Evolutionary conservation across 2,329 filamentous ascomycete species (phyloP), one percentile per base, ranked within the genome.

Genomic region (Fusarium secorum): DNA sequence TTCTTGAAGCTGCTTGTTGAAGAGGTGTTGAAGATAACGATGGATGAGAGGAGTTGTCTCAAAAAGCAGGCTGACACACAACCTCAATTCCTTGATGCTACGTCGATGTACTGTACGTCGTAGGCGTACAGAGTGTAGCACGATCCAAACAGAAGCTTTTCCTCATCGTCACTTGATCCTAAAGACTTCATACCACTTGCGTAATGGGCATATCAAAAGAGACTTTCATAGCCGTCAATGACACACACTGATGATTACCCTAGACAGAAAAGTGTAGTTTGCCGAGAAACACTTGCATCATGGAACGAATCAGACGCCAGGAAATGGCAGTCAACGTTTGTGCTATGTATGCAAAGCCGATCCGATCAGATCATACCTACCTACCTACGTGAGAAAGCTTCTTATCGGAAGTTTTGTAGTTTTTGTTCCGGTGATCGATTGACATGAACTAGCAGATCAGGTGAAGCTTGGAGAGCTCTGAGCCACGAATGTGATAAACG

Each of bases 241-340:
- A 65, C 68, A 64, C 55, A 24, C 30, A 44, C 44, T 55, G 60
- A 61, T 35, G 55, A 60, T 49, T 71, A 71, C 68, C 68, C 64
- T 71, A 55, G 68, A 71, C 13, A 24, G 28, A 44, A 45, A 51
- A 26, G 38, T 44, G 36, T 44, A 33, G 44, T 56, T 36, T 61
- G 53, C 46, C 32, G 26, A 45, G 36, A 41, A 28, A 55, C 38
- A 46, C 45, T 48, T 59, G 35, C 53, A 66, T 70, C 56, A 54
- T 24, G 45, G 51, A n/a, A 52, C 68, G 68, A 72, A 71, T 68
- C 36, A 71, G 17, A 39, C 0, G 18, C n/a, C 28, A 65, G 24
- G 14, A 41, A 39, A 17, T 35, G 22, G 18, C 35, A 32, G 18
- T 66, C 60, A 71, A 52, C 59, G 44, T 62, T 69, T 69, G 24